phyloP scores from a whole-genome alignment of 2,329 filamentous ascomycete genomes.

The Aureobasidium pullulans region DNA sequence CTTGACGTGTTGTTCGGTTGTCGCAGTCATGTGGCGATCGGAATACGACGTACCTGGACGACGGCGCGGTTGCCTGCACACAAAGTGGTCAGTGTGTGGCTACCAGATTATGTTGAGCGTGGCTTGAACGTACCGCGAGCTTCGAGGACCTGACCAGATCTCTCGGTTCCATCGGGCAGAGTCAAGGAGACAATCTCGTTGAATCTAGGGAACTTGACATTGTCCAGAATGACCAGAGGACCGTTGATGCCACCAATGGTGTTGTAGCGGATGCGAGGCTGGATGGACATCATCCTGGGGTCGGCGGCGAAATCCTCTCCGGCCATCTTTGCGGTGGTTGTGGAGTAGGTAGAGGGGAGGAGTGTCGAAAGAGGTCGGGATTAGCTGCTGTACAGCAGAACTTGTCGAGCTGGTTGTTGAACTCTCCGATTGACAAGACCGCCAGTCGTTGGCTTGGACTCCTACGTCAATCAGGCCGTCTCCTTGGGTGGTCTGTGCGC shows the following conservation, averaged over 20 bases:
- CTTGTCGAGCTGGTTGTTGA: not conserved
- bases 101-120: not conserved
- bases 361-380: not conserved
- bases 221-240: conserved; percentile 93
- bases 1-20: not conserved
- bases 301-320: conserved; percentile 31
- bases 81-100: not conserved
- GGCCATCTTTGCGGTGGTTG: conserved; percentile 18
- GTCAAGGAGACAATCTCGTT: conserved; percentile 98
- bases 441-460: not conserved
- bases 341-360: not conserved
- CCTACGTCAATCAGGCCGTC: too few relatives aligned
- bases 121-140: conserved; percentile 65
- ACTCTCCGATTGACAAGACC: not conserved
- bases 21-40: not conserved
- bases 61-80: conserved; percentile 79
- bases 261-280: conserved; percentile 84
- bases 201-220: conserved; percentile 96
- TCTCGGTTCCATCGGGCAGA: conserved; percentile 86
- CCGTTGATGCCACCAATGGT: conserved; percentile 97
- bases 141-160: conserved; percentile 93
- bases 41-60: conserved; percentile 64
- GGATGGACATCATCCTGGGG: conserved; percentile 49
- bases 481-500: too few relatives aligned
- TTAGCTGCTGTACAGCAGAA: not conserved